These are phyloP conservation scores for Botrytis aclada DNA, from an alignment of 2,329 filamentous ascomycete species.

Conservation along the genomic window DNA sequence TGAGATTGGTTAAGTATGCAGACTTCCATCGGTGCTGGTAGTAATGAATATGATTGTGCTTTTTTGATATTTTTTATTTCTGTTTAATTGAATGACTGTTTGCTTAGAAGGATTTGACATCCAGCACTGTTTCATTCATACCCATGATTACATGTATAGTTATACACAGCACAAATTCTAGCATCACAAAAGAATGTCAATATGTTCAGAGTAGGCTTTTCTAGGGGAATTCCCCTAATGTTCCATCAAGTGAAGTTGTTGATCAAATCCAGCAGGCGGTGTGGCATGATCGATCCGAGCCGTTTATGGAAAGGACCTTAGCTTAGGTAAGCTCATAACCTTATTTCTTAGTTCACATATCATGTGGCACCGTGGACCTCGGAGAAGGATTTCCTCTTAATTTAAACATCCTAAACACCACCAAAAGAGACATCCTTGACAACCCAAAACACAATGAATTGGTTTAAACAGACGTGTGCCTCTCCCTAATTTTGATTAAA, in stretches of 20 bases:
- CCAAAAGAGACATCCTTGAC: conserved; percentile 10
- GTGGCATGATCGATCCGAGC: neutral
- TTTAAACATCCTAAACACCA: conserved; percentile 6
- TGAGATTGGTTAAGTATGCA: neutral
- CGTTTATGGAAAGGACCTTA: neutral
- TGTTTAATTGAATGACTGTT: neutral
- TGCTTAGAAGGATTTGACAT: neutral
- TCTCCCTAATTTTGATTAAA: conserved; percentile 4
- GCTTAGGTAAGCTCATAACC: neutral
- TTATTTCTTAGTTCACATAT: conserved; percentile 3
- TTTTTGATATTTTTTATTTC: neutral
- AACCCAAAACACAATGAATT: conserved; percentile 18
- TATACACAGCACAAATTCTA: neutral
- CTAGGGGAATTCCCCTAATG: neutral
- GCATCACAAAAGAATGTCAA: neutral
- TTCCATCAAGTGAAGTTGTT: neutral
- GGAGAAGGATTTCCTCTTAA: conserved; percentile 14
- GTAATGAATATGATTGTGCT: neutral
- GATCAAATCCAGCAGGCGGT: neutral
- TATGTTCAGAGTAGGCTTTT: neutral
- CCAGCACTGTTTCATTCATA: no score
- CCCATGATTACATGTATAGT: neutral
- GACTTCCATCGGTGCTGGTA: neutral
- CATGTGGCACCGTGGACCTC: conserved; percentile 11
- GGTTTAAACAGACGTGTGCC: conserved; percentile 21